Conservation (phyloP, 2,329 filamentous ascomycete species). For the Akanthomyces lecanii region DNA sequence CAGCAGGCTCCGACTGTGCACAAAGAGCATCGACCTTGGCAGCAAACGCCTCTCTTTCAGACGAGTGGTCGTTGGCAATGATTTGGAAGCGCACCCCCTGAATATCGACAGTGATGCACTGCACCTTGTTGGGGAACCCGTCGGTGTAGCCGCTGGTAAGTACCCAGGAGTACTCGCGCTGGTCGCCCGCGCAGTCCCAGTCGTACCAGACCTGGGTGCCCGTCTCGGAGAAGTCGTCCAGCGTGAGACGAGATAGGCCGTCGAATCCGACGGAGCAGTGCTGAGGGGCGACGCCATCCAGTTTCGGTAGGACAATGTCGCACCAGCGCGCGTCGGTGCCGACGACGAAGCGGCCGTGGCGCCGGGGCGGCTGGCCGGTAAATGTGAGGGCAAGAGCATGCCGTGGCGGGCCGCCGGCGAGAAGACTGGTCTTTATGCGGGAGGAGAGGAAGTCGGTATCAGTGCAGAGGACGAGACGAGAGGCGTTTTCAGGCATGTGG, state of each 20-base stretch:
- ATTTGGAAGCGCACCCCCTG: constrained; percentile 38
- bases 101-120: constrained; percentile 35
- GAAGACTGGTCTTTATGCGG: constrained; percentile 26
- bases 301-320: constrained; percentile 35
- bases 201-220: constrained; percentile 42
- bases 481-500: constrained; percentile 30
- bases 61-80: constrained; percentile 34
- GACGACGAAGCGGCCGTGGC: constrained; percentile 35
- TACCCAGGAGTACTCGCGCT: constrained; percentile 33
- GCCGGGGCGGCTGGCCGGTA: constrained; percentile 27
- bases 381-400: constrained; percentile 36
- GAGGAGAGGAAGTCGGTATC: constrained; percentile 27
- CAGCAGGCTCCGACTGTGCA: constrained; percentile 26
- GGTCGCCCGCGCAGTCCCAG: constrained; percentile 36
- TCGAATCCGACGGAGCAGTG: constrained; percentile 40
- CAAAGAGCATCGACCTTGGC: constrained; percentile 33
- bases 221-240: constrained; percentile 34
- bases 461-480: constrained; percentile 24
- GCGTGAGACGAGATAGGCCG: constrained; percentile 33
- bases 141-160: constrained; percentile 30
- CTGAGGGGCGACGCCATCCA: constrained; percentile 31
- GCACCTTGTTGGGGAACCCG: constrained; percentile 32
- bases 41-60: constrained; percentile 31
- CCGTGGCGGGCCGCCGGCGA: constrained; percentile 21
- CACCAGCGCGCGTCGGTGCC: constrained; percentile 34